Evolutionary conservation across 2,329 filamentous ascomycete species (phyloP).

Genomic region (Sclerotinia nivalis): DNA sequence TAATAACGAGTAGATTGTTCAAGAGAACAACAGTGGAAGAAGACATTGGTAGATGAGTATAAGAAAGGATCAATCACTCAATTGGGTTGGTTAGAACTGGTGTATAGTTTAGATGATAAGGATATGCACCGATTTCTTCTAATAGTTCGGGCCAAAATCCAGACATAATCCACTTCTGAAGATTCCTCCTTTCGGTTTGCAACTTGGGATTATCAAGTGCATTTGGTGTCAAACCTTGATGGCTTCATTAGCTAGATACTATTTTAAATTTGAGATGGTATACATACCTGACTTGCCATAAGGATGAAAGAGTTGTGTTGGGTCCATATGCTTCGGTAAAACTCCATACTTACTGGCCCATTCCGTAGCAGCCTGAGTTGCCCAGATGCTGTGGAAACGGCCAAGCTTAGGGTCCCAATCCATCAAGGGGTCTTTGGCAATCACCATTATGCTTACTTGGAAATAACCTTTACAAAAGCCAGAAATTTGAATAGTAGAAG

Average conservation of each 20-base stretch:
- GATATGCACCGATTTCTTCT: slow-evolving; percentile 8
- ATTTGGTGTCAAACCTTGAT: slow-evolving; percentile 1
- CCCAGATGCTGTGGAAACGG: slow-evolving; percentile 15
- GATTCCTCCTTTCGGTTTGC: background rate
- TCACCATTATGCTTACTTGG: background rate
- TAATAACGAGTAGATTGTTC: background rate
- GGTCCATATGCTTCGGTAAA: background rate
- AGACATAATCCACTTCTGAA: slow-evolving; percentile 14
- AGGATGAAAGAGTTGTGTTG: slow-evolving; percentile 1
- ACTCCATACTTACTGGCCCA: slow-evolving; percentile 8
- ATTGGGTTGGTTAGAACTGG: background rate
- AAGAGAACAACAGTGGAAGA: background rate
- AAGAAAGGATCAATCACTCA: slow-evolving; percentile 1
- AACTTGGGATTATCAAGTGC: background rate
- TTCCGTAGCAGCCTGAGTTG: background rate
- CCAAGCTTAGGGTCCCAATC: slow-evolving; percentile 5
- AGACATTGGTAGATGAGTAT: background rate
- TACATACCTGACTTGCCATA: slow-evolving; percentile 5
- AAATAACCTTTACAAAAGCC: background rate
- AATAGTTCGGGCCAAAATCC: slow-evolving; percentile 16
- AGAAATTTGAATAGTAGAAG: background rate
- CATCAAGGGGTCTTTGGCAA: background rate
- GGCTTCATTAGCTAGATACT: background rate
- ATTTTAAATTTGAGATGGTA: background rate
- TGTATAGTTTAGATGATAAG: background rate